Conservation (phyloP, 2,329 filamentous ascomycete species). For the Colletotrichum ledebouriae region DNA sequence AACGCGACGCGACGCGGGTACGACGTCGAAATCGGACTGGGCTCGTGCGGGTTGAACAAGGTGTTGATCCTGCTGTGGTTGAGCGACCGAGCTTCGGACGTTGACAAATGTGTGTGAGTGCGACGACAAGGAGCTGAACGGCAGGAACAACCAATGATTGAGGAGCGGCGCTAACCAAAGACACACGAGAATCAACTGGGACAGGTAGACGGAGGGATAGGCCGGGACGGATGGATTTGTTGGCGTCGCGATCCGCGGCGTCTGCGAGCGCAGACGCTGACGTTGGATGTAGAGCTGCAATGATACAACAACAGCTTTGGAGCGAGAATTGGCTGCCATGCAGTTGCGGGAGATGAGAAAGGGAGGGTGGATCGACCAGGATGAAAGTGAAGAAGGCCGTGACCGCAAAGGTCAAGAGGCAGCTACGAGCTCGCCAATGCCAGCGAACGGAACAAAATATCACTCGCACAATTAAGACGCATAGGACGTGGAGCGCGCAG, state of each 20-base stretch:
- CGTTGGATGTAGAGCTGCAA: background rate
- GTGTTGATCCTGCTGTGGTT: too few species aligned
- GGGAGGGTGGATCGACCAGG: background rate
- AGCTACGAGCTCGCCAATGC: background rate
- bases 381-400: background rate
- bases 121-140: background rate
- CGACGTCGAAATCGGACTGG: background rate
- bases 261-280: background rate
- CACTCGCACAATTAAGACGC: background rate
- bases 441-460: background rate
- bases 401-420: background rate
- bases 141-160: too few species aligned
- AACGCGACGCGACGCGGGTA: background rate
- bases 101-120: background rate
- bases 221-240: background rate
- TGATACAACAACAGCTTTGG: background rate
- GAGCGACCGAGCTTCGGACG: too few species aligned
- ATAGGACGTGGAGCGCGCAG: background rate
- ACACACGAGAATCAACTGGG: background rate
- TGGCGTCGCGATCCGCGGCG: constrained; percentile 2
- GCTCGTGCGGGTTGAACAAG: too few species aligned
- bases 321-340: background rate
- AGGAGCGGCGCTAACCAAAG: too few species aligned
- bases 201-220: background rate
- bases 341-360: background rate